Evolutionary conservation across 2,329 filamentous ascomycete genomes (phyloP).

Genomic region (Arthrinium phaeospermum): DNA sequence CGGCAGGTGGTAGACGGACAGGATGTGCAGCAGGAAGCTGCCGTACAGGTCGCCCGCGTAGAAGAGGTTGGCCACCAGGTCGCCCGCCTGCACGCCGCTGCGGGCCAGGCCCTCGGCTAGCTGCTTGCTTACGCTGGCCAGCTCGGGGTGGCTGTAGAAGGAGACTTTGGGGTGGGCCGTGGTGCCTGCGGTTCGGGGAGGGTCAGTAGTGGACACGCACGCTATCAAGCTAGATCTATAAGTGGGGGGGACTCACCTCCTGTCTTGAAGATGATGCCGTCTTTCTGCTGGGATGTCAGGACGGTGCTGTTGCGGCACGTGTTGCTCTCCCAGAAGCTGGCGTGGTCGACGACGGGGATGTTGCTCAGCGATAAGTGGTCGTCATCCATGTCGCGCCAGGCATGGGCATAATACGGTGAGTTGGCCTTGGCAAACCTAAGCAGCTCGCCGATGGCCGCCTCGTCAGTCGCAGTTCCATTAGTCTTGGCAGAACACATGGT

Average conservation of each 20-base stretch:
- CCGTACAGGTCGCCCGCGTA: conserved; percentile 4
- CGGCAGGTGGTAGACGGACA: background rate
- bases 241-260: background rate
- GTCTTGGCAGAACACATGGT: background rate
- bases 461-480: background rate
- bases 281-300: background rate
- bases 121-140: background rate
- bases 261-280: conserved; percentile 15
- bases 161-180: background rate
- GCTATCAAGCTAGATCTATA: background rate
- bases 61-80: background rate
- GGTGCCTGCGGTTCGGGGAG: background rate
- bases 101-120: background rate
- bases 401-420: background rate
- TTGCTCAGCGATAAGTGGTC: background rate
- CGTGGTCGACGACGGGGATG: background rate
- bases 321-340: background rate
- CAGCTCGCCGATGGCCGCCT: background rate
- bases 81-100: background rate
- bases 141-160: conserved; percentile 1
- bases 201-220: background rate
- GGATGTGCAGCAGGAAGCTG: background rate
- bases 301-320: background rate
- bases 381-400: background rate
- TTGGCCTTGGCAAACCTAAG: background rate